Base-by-base conservation (phyloP, 495 filamentous ascomycete species). In the Podospora pseudopauciseta region DNA sequence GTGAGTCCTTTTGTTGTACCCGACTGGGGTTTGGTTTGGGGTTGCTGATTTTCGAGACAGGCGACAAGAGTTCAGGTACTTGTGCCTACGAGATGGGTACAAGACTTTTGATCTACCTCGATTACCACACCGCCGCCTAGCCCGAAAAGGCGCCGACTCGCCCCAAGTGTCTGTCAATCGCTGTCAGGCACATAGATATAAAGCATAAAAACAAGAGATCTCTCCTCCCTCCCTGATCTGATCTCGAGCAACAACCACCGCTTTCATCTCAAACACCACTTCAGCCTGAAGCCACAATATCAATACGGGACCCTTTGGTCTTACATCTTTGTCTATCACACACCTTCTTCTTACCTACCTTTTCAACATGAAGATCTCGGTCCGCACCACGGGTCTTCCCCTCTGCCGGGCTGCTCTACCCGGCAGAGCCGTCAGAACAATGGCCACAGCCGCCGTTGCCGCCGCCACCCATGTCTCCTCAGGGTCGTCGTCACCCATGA, bases 91-190 rank as follows among this genome's bases (percentile, higher is more conserved):
- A 30, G 23, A 15, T 63, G 28, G 30, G 20, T 19, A 13, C 18
- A 26, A 28, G 20, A 32, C 18, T 18, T 28, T 63, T n/a, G 30
- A 19, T 63, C 61, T 34, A 39, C 61, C 61, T 15, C 5, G n/a
- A 18, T 19, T 32, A 39, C 32, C 30, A 49, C 39, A 63, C 59
- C 66, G 60, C 49, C 44, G 44, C 27, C 44, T 23, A 56, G 44
- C 32, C 59, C 60, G 66, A 56, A 62, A 49, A 53, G 57, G 44
- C 9, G 55, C 65, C 65, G 65, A 67, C 18, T 18, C 39, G 7
- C 30, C 30, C 39, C 39, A 6, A 65, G 54, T 27, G 9, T n/a
- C 39, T 32, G 23, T 56, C 60, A 19, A 11, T 49, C 39, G 20
- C 20, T 23, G 20, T 23, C 20, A 23, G 20, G 20, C 20, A 23